Conservation (phyloP, 208 protist species). For the Trypanosoma mega region DNA sequence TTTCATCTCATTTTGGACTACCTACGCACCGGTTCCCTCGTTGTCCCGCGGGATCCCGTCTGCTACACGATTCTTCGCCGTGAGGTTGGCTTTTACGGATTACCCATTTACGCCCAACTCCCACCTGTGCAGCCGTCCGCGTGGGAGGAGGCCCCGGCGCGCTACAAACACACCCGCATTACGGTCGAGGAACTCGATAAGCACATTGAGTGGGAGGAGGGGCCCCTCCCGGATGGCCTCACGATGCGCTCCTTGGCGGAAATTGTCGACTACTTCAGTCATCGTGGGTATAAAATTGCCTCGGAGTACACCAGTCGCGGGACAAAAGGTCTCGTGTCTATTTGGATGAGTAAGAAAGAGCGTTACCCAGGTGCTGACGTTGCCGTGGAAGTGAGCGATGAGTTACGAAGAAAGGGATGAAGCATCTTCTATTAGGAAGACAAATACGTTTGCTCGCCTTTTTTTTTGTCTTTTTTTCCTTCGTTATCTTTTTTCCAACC, state of each 20-base stretch:
- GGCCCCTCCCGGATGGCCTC: conserved; percentile 5
- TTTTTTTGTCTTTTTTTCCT: conserved; percentile 1
- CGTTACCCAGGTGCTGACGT: conserved; percentile 10
- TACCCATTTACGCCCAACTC: conserved; percentile 18
- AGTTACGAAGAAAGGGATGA: neutral
- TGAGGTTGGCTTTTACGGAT: conserved; percentile 20
- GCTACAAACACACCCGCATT: conserved; percentile 16
- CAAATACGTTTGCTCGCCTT: neutral
- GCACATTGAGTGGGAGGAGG: conserved; percentile 22
- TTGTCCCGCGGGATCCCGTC: conserved; percentile 17
- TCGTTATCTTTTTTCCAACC: neutral
- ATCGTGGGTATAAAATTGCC: conserved; percentile 23
- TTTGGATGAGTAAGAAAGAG: conserved; percentile 23
- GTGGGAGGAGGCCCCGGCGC: conserved; percentile 9
- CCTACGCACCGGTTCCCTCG: conserved; percentile 18
- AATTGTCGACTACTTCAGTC: conserved; percentile 24
- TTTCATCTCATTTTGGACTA: conserved; percentile 31
- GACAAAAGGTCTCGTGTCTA: conserved; percentile 16
- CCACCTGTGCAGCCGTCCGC: neutral
- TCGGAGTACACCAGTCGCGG: conserved; percentile 12
- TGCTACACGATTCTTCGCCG: conserved; percentile 13
- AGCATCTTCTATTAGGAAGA: neutral
- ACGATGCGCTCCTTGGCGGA: conserved; percentile 3
- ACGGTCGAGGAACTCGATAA: conserved; percentile 22
- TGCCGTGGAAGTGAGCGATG: conserved; percentile 15